Conservation (phyloP, 257 asterid genomes). For the Petunia axillaris region DNA sequence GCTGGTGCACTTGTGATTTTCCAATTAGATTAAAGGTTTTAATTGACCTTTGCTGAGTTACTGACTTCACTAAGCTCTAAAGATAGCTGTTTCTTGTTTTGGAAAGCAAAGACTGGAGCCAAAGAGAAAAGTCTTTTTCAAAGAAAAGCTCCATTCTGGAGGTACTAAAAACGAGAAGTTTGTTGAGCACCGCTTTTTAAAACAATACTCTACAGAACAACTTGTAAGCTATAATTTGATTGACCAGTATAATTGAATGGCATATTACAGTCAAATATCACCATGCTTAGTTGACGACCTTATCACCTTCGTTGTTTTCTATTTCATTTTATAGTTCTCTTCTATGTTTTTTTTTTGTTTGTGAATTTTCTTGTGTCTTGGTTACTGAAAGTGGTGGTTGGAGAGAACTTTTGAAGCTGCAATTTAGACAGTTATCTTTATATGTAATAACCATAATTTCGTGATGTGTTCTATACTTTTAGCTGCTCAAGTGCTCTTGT, state of each 20-base stretch:
- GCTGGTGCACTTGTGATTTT: background rate
- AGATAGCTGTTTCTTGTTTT: background rate
- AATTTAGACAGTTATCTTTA: background rate
- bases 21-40: constrained; percentile 5
- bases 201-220: background rate
- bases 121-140: background rate
- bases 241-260: background rate
- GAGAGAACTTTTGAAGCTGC: background rate
- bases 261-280: background rate
- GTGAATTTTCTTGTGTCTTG: background rate
- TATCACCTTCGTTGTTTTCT: background rate
- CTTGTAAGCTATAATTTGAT: background rate
- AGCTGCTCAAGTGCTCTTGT: background rate
- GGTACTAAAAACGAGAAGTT: background rate
- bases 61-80: background rate
- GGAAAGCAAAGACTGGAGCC: background rate
- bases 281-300: background rate
- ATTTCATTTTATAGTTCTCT: background rate
- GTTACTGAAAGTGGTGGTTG: background rate
- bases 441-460: background rate
- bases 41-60: background rate
- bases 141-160: background rate
- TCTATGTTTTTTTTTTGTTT: background rate
- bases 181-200: background rate
- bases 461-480: background rate